phyloP scores from a whole-genome alignment of 495 filamentous ascomycete species.

The Penicillium bovifimosum region DNA sequence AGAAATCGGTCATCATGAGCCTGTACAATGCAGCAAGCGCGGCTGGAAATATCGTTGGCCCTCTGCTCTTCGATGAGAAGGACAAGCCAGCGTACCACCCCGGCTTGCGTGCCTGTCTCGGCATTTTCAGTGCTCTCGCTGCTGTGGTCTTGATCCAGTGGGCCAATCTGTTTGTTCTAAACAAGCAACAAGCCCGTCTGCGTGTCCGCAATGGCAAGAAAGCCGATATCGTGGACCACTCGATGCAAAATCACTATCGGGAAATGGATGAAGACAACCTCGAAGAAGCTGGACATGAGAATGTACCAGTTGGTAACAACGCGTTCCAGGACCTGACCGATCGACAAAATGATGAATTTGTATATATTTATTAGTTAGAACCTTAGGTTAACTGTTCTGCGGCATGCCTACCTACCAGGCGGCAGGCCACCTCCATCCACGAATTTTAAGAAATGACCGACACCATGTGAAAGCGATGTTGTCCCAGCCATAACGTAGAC shows the following conservation, averaged over 20 bases:
- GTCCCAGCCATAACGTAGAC: too few relatives aligned
- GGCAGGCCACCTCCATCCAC: too few relatives aligned
- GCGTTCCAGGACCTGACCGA: constrained; percentile 56
- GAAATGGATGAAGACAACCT: constrained; percentile 18
- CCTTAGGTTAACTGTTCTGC: too few relatives aligned
- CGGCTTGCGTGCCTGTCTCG: constrained; percentile 50
- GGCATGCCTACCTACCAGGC: too few relatives aligned
- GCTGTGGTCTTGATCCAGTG: constrained; percentile 47
- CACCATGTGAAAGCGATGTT: too few relatives aligned
- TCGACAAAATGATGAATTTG: constrained; percentile 61
- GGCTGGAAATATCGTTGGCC: constrained; percentile 46
- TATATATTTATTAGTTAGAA: constrained; percentile 53
- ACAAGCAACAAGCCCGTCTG: constrained; percentile 45
- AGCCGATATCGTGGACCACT: constrained; percentile 49
- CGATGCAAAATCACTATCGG: constrained; percentile 43
- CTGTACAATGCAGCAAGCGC: constrained; percentile 40
- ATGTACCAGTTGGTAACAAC: constrained; percentile 27
- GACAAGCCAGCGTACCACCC: constrained; percentile 48
- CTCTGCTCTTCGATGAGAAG: constrained; percentile 38
- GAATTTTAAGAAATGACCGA: too few relatives aligned
- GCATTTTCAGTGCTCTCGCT: constrained; percentile 49
- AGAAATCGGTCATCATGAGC: constrained; percentile 51
- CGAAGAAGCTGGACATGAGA: constrained; percentile 17
- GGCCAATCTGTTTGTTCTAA: constrained; percentile 47
- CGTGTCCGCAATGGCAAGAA: constrained; percentile 54